Conservation (phyloP, 192 early-diverging fungal genomes). For the Coemansia sp. region DNA sequence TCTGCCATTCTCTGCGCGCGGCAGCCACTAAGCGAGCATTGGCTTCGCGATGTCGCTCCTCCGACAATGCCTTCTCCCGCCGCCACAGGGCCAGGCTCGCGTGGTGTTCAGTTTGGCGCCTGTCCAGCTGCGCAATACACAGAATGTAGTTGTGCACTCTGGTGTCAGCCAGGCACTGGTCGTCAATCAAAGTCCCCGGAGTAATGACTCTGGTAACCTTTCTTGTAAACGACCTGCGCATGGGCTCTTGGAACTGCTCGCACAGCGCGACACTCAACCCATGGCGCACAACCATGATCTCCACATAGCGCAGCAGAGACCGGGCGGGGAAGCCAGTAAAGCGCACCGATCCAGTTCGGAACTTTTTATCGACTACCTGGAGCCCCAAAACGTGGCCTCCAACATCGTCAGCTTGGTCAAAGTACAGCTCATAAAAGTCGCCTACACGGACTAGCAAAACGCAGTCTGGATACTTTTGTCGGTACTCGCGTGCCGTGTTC, state of each 20-base stretch:
- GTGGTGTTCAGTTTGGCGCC: not conserved
- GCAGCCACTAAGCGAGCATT: not conserved
- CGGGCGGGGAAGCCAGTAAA: constrained; percentile 73
- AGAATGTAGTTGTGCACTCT: constrained; percentile 75
- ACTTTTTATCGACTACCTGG: constrained; percentile 66
- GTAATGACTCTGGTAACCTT: constrained; percentile 78
- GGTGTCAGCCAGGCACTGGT: constrained; percentile 59
- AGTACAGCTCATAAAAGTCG: constrained; percentile 81
- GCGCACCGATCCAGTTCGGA: constrained; percentile 54
- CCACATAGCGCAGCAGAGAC: constrained; percentile 62
- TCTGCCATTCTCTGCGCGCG: constrained; percentile 8
- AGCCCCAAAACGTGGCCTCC: constrained; percentile 66
- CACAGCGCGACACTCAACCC: constrained; percentile 64
- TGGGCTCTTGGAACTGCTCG: constrained; percentile 60
- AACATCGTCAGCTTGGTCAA: constrained; percentile 62
- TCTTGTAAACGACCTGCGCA: constrained; percentile 57
- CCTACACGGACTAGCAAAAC: constrained; percentile 72
- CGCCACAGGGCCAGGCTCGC: constrained; percentile 2
- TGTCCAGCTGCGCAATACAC: constrained; percentile 50
- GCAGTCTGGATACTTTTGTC: constrained; percentile 62
- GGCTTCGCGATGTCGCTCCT: not conserved
- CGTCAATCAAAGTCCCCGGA: constrained; percentile 82
- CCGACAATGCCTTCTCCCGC: not conserved
- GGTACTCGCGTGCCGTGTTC: constrained; percentile 52
- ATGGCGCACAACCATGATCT: constrained; percentile 61